These are phyloP conservation scores for Colletotrichum euphorbiae DNA, from an alignment of 2,329 filamentous ascomycete species.

Conservation along the genomic window DNA sequence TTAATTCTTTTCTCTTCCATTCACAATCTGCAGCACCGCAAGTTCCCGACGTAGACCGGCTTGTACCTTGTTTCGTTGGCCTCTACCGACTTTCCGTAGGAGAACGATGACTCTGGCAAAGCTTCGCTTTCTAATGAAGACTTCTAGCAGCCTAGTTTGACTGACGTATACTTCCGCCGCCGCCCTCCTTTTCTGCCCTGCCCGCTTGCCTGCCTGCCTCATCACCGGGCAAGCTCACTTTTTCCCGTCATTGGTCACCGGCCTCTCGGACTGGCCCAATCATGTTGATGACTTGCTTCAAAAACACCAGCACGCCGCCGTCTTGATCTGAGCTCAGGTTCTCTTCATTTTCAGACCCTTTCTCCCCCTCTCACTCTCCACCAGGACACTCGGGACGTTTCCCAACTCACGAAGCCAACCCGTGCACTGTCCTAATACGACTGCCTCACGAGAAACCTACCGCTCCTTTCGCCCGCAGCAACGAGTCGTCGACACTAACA, in stretches of 20 bases:
- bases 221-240: constrained; percentile 43
- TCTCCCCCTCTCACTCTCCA: constrained; percentile 45
- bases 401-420: constrained; percentile 17
- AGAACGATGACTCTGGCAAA: constrained; percentile 54
- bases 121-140: constrained; percentile 49
- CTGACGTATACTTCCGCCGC: constrained; percentile 52
- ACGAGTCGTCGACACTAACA: constrained; percentile 4
- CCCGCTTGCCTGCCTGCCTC: constrained; percentile 36
- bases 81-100: constrained; percentile 47
- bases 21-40: constrained; percentile 47
- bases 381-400: constrained; percentile 32
- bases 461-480: constrained; percentile 6
- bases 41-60: constrained; percentile 53
- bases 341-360: constrained; percentile 48
- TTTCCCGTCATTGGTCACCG: constrained; percentile 56
- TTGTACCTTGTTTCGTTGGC: constrained; percentile 47
- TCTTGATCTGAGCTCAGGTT: constrained; percentile 49
- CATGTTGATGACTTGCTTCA: constrained; percentile 55
- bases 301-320: constrained; percentile 55
- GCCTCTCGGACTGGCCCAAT: constrained; percentile 54
- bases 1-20: constrained; percentile 43
- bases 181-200: constrained; percentile 46
- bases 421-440: constrained; percentile 5
- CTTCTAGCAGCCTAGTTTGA: constrained; percentile 52
- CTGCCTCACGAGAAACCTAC: constrained; percentile 12